Evolutionary conservation across 345 rosid genomes (phyloP).

Genomic region (Sisymbrium irio): DNA sequence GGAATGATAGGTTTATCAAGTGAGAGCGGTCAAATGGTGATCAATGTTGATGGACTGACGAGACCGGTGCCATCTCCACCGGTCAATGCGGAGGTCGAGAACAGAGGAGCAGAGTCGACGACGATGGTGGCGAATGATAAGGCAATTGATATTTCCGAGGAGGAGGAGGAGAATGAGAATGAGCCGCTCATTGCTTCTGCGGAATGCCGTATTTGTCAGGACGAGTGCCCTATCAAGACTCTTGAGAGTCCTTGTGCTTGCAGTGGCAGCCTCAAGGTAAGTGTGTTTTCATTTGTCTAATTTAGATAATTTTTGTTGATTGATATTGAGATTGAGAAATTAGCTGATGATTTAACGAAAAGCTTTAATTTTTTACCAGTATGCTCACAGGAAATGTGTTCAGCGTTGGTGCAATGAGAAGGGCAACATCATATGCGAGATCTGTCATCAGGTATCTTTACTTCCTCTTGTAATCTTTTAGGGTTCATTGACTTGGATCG

Average conservation of each 20-base stretch:
- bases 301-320: neutral
- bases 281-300: neutral
- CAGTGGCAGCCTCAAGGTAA: slow-evolving; percentile 87
- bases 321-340: neutral
- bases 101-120: slow-evolving; percentile 14
- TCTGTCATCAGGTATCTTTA: slow-evolving; percentile 76
- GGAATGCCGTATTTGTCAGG: slow-evolving; percentile 96
- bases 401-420: slow-evolving; percentile 98
- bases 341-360: no score
- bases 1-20: neutral
- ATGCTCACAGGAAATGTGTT: slow-evolving; percentile 89
- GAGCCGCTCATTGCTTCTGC: slow-evolving; percentile 67
- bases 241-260: slow-evolving; percentile 90
- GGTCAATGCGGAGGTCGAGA: slow-evolving; percentile 31
- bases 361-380: slow-evolving; percentile 35
- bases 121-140: slow-evolving; percentile 28
- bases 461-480: neutral
- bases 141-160: slow-evolving; percentile 33
- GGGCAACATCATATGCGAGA: slow-evolving; percentile 81
- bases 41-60: slow-evolving; percentile 56
- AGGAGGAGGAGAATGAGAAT: slow-evolving; percentile 41
- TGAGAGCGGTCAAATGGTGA: slow-evolving; percentile 58
- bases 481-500: neutral
- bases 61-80: slow-evolving; percentile 34
- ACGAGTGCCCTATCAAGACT: slow-evolving; percentile 64